Percentiles rank a stretch among this genome's conserved stretches.
These are phyloP conservation scores for Aspergillus asperescens DNA, from an alignment of 495 filamentous ascomycete species.

Conservation along the genomic window DNA sequence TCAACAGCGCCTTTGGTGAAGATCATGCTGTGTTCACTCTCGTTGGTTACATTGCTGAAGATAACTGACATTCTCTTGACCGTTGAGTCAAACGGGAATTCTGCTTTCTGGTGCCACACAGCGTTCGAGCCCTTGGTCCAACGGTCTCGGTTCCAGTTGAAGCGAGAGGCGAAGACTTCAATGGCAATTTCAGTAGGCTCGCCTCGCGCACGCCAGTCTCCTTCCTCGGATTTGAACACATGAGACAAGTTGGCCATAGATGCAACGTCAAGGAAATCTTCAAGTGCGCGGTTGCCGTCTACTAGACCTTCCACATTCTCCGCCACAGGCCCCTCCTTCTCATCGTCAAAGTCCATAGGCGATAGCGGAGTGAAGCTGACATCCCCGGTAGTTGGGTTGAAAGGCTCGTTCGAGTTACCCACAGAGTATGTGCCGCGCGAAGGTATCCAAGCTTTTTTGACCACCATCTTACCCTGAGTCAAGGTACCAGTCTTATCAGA, in stretches of 20 bases:
- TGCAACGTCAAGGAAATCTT: constrained; percentile 54
- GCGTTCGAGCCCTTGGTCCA: constrained; percentile 46
- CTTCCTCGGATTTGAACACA: constrained; percentile 41
- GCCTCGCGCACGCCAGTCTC: constrained; percentile 56
- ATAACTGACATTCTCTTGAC: constrained; percentile 67
- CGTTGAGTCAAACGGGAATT: constrained; percentile 63
- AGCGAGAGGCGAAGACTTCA: constrained; percentile 61
- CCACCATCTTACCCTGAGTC: constrained; percentile 48
- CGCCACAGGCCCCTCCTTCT: constrained; percentile 15
- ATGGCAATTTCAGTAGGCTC: constrained; percentile 69
- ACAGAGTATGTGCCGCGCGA: constrained; percentile 56
- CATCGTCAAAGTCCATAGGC: constrained; percentile 25
- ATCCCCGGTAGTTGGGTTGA: constrained; percentile 43
- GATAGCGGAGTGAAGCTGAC: constrained; percentile 15
- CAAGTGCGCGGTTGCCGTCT: constrained; percentile 36
- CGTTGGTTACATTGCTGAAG: constrained; percentile 36
- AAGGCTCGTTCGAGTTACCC: constrained; percentile 55
- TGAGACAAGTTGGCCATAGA: constrained; percentile 65
- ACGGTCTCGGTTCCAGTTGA: constrained; percentile 54
- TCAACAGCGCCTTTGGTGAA: constrained; percentile 83
- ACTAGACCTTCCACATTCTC: constrained; percentile 28
- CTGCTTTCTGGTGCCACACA: constrained; percentile 51
- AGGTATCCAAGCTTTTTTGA: constrained; percentile 77
- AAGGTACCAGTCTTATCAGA: constrained; percentile 68
- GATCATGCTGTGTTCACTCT: constrained; percentile 29